Conservation (phyloP, 306 rosid species). For the Fragaria nilgerrensis region DNA sequence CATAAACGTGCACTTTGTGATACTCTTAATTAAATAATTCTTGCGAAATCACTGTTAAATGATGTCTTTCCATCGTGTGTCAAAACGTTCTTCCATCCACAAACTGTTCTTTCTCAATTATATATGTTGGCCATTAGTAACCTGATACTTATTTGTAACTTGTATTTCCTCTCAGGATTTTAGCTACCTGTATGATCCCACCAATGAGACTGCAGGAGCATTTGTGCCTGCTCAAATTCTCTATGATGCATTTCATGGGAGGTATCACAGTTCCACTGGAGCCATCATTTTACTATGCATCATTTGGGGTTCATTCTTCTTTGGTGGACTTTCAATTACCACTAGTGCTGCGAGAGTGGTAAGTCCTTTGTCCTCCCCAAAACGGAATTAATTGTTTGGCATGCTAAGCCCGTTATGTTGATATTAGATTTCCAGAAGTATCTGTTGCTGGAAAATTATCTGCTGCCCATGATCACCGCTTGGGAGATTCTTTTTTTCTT, state of each 20-base stretch:
- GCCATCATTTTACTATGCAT: conserved; percentile 62
- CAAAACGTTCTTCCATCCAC: background rate
- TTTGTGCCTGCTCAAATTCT: conserved; percentile 88
- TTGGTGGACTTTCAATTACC: conserved; percentile 83
- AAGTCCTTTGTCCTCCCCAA: conserved; percentile 7
- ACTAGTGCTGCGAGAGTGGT: conserved; percentile 93
- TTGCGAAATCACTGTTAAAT: background rate
- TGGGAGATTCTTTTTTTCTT: background rate
- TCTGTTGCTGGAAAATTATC: background rate
- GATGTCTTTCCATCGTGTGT: background rate
- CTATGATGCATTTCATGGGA: conserved; percentile 84
- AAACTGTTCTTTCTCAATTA: background rate
- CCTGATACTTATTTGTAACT: conserved; percentile 8
- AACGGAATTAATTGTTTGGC: background rate
- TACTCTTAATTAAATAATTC: background rate
- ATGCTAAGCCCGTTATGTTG: background rate
- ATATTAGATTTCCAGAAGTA: background rate
- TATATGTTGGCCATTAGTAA: background rate
- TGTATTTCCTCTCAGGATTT: conserved; percentile 45
- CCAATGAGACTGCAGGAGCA: conserved; percentile 74
- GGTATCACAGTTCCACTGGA: conserved; percentile 63
- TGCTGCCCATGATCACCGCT: background rate
- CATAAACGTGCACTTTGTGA: background rate
- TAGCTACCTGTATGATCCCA: conserved; percentile 54
- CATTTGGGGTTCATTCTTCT: conserved; percentile 90